Conservation (phyloP, 208 protist species). For the Acanthamoeba lugdunensis region DNA sequence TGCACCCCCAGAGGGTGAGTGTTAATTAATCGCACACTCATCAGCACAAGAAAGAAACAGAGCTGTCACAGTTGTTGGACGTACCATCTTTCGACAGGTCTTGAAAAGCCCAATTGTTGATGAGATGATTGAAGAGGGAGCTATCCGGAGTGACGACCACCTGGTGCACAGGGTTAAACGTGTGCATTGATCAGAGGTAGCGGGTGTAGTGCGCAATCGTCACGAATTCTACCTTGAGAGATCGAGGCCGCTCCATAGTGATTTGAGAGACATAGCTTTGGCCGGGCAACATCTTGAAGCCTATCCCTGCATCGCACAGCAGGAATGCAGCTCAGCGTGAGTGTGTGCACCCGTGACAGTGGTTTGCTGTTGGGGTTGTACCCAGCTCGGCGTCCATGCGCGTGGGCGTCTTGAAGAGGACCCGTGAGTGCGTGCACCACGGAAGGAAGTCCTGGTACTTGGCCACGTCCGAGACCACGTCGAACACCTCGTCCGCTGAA, state of each 20-base stretch:
- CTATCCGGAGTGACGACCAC: constrained; percentile 20
- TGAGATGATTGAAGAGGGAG: constrained; percentile 25
- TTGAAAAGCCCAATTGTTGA: constrained; percentile 36
- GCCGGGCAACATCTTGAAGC: constrained; percentile 28
- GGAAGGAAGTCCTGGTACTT: constrained; percentile 50
- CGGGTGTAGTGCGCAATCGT: background rate
- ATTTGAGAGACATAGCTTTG: constrained; percentile 31
- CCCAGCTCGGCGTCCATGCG: constrained; percentile 44
- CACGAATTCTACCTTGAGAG: constrained; percentile 46
- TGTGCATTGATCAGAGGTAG: too few relatives aligned
- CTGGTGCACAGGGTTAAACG: background rate
- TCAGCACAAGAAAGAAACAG: background rate
- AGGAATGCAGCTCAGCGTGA: too few relatives aligned
- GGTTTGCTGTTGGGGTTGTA: background rate
- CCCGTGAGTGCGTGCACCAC: constrained; percentile 44
- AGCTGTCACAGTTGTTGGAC: background rate
- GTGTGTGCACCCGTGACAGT: too few relatives aligned
- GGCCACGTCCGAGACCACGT: constrained; percentile 44
- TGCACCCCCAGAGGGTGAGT: background rate
- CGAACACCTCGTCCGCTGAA: constrained; percentile 47
- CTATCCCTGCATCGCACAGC: background rate
- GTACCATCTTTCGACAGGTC: constrained; percentile 18
- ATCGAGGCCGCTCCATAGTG: background rate
- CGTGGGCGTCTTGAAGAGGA: constrained; percentile 3
- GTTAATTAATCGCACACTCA: background rate